Conservation (phyloP, 1,284 basidiomycete species). For the Sporisorium sorghi region DNA sequence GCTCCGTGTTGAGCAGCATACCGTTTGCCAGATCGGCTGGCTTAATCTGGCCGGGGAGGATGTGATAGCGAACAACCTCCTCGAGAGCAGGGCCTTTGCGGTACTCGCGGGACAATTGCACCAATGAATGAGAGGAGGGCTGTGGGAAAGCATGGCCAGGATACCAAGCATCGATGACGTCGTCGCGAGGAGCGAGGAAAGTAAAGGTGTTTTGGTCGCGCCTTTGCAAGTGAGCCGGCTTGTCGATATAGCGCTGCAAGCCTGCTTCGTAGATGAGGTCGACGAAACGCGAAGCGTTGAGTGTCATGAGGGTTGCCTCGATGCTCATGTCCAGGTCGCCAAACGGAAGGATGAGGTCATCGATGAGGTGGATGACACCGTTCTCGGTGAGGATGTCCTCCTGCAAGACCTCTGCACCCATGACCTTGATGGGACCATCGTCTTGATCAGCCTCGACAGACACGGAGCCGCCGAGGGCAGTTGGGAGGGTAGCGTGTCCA, state of each 20-base stretch:
- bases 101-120: neutral
- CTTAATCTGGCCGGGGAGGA: constrained; percentile 51
- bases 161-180: constrained; percentile 75
- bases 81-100: constrained; percentile 36
- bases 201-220: constrained; percentile 60
- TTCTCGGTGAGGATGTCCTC: constrained; percentile 66
- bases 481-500: constrained; percentile 41
- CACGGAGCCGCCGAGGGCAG: constrained; percentile 61
- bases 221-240: constrained; percentile 39
- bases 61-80: constrained; percentile 63
- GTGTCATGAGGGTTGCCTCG: constrained; percentile 88
- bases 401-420: constrained; percentile 47
- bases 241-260: constrained; percentile 72
- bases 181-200: constrained; percentile 84
- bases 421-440: constrained; percentile 33
- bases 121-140: neutral
- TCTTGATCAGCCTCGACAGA: constrained; percentile 28
- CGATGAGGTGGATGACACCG: constrained; percentile 86
- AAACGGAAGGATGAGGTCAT: constrained; percentile 82
- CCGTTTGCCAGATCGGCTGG: constrained; percentile 46
- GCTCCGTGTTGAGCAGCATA: constrained; percentile 60
- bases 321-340: constrained; percentile 83
- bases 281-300: constrained; percentile 92
- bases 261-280: constrained; percentile 80
- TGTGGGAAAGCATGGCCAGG: constrained; percentile 8